A percentile compares a stretch with the other conserved stretches of the same genome.
Evolutionary conservation across 1,284 basidiomycete genomes (phyloP).

Genomic region (Fomitopsis palustris): DNA sequence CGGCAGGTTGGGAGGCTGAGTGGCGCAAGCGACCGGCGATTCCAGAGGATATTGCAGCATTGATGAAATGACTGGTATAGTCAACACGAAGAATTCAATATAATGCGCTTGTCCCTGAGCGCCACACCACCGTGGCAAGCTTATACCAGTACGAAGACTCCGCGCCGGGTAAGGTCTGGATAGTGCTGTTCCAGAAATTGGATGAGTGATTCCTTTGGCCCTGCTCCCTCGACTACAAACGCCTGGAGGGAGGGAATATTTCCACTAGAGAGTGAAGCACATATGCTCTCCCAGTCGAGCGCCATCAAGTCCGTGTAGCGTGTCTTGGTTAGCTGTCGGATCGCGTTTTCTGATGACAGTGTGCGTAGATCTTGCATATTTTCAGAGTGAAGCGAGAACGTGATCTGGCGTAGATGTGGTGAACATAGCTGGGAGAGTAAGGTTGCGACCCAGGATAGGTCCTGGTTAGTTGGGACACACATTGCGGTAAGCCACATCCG

Average conservation of each 20-base stretch:
- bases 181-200: background rate
- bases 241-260: background rate
- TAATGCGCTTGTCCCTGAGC: background rate
- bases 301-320: slow-evolving; percentile 11
- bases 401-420: background rate
- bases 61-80: too few species aligned
- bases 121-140: background rate
- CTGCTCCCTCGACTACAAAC: slow-evolving; percentile 13
- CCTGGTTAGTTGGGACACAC: slow-evolving; percentile 16
- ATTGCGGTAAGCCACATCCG: slow-evolving; percentile 15
- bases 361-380: slow-evolving; percentile 11
- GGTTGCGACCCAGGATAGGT: slow-evolving; percentile 12
- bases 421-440: slow-evolving; percentile 13
- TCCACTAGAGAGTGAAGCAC: background rate
- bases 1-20: slow-evolving; percentile 45
- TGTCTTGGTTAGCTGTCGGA: slow-evolving; percentile 9
- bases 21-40: slow-evolving; percentile 47
- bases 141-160: background rate
- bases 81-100: background rate
- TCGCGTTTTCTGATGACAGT: slow-evolving; percentile 19
- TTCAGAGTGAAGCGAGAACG: background rate
- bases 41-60: slow-evolving; percentile 38
- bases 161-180: background rate
- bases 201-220: background rate
- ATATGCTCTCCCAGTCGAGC: slow-evolving; percentile 15